These are phyloP conservation scores for Apiotrichum domesticum DNA, from an alignment of 1,284 basidiomycete species.

Conservation along the genomic window DNA sequence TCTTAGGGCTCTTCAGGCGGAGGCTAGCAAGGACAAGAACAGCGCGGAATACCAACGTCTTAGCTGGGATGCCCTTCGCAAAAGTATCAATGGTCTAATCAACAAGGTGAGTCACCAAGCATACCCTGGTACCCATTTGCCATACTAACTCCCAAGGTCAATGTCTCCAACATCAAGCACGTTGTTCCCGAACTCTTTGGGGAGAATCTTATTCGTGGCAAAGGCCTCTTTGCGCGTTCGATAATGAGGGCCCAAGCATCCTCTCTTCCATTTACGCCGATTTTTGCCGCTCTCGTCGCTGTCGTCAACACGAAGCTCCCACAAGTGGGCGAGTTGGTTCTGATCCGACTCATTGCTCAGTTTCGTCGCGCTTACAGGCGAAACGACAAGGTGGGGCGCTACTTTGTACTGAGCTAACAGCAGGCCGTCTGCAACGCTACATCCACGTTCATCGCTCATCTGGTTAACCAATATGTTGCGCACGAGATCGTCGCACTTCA, in stretches of 20 bases:
- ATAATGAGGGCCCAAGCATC: conserved; percentile 97
- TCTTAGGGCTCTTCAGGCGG: conserved; percentile 82
- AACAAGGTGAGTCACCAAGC: conserved; percentile 57
- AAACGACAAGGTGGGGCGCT: conserved; percentile 78
- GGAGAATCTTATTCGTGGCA: conserved; percentile 85
- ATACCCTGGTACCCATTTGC: neutral
- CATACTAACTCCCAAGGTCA: conserved; percentile 46
- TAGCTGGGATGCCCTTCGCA: conserved; percentile 96
- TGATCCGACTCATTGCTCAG: conserved; percentile 85
- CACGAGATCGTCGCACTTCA: conserved; percentile 93
- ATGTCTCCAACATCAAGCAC: conserved; percentile 91
- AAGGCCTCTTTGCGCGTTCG: conserved; percentile 82
- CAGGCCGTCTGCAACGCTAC: conserved; percentile 88
- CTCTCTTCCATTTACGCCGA: conserved; percentile 94
- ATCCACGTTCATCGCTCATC: conserved; percentile 91
- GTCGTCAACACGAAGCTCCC: conserved; percentile 98
- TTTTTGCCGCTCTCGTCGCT: conserved; percentile 88
- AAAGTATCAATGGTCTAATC: conserved; percentile 98
- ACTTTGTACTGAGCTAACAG: neutral
- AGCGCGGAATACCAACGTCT: conserved; percentile 91
- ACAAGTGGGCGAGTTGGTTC: conserved; percentile 85
- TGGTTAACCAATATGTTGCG: conserved; percentile 92
- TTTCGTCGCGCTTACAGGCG: conserved; percentile 92
- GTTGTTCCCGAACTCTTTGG: conserved; percentile 89
- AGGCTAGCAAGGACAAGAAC: conserved; percentile 72